Conservation (phyloP, 2,329 filamentous ascomycete species). For the Aspergillus oerlinghausenensis region DNA sequence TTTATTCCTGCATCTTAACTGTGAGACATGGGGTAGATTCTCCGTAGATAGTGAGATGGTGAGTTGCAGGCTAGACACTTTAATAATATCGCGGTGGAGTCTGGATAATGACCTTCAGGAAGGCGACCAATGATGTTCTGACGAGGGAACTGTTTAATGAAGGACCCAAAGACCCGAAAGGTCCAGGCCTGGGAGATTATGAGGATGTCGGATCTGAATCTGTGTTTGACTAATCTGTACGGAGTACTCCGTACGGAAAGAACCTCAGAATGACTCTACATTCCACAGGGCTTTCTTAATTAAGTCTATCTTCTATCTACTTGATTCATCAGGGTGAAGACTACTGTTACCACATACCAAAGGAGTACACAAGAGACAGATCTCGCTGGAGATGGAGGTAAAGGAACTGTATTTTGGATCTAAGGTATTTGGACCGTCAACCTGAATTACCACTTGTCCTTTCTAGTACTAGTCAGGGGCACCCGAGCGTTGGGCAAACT, state of each 20-base stretch:
- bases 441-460: neutral
- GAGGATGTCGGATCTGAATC: neutral
- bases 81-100: too few species aligned
- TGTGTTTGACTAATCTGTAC: too few species aligned
- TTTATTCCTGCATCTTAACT: neutral
- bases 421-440: neutral
- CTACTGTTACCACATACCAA: neutral
- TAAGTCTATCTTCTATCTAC: neutral
- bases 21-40: neutral
- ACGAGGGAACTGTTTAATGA: neutral
- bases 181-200: neutral
- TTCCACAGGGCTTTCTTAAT: neutral
- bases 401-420: neutral
- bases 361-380: neutral
- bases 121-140: neutral
- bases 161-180: neutral
- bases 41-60: neutral
- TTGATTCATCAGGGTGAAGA: too few species aligned
- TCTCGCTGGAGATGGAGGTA: neutral
- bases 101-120: neutral
- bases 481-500: slow-evolving; percentile 1
- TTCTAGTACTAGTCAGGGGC: slow-evolving; percentile 13
- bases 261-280: neutral
- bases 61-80: too few species aligned
- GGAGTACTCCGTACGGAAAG: too few species aligned